Base-by-base conservation (phyloP, 2,329 filamentous ascomycete genomes). In the Epichloe aotearoae region DNA sequence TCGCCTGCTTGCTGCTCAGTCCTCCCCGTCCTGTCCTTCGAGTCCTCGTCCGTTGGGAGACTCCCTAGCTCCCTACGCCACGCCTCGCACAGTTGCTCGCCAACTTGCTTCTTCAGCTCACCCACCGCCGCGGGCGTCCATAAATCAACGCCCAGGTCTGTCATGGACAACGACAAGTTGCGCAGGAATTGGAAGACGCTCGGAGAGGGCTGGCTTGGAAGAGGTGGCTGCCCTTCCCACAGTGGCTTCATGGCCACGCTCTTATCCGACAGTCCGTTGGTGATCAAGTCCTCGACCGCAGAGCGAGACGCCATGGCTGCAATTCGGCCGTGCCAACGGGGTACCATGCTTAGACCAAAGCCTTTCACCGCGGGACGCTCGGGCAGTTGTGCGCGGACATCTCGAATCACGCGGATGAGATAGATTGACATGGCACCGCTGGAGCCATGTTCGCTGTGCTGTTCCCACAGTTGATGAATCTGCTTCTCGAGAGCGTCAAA, bases 161-260 rank as follows among this genome's bases (percentile, higher is more conserved):
- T 76, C 88, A 96, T 94, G 5, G 75, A 71, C 45, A 70, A 68
- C 4, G 79, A 77, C 30, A 95, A 62, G 43, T 73, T 73, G 23
- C 80, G 79, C 46, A 96, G 61, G 50, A 94, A 82, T 53, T 76
- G 78, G 61, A 95, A 95, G 0, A 81, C 72, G 19, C 75, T 74
- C 0, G 87, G 82, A 0, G 88, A 91, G 1, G 88, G 88, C 59
- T 93, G 87, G 5, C 81, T 74, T 0, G 91, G 91, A 41, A 95
- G 64, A 26, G 80, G 73, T 0, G 86, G 86, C 38, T 79, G 72
- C 1, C 86, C 86, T 62, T 94, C 88, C 90, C 90, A 96, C 0
- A 96, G 71, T 0, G 78, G 74, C 48, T 82, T 75, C 6, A 83
- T 82, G 2, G 75, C 73, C 1, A 86, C 74, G 30, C 61, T 68